Evolutionary conservation across 2,329 filamentous ascomycete genomes (phyloP).

Genomic region (Fusarium falciforme): DNA sequence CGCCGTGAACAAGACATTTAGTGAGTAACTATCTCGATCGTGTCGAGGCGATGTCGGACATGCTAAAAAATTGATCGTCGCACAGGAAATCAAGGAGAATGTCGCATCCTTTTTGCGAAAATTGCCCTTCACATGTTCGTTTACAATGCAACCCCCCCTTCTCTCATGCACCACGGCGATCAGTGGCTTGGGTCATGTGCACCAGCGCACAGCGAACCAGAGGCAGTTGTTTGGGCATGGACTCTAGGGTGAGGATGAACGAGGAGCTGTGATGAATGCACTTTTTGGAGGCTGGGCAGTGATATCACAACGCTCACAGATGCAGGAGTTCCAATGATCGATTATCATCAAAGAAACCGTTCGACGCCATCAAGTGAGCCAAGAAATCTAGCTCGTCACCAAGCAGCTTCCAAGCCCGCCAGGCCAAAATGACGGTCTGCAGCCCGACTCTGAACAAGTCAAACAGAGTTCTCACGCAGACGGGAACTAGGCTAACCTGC

Average conservation of each 20-base stretch:
- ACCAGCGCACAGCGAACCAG: constrained; percentile 1
- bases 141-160: constrained; percentile 10
- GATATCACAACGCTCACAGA: background rate
- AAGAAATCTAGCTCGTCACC: background rate
- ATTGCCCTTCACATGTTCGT: constrained; percentile 31
- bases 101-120: constrained; percentile 21
- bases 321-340: background rate
- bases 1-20: background rate
- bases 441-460: background rate
- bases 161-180: constrained; percentile 30
- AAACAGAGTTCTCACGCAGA: background rate
- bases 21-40: background rate
- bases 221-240: background rate
- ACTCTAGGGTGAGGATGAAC: background rate
- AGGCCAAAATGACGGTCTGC: background rate
- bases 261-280: background rate
- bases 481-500: background rate
- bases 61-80: background rate
- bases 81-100: background rate
- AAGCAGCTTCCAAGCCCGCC: background rate
- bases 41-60: constrained; percentile 9
- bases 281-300: background rate
- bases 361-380: background rate
- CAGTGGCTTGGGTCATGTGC: constrained; percentile 35
- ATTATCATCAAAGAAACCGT: background rate